A percentile compares a stretch with the other conserved stretches of the same genome.
phyloP scores from a whole-genome alignment of 495 filamentous ascomycete genomes.

The Parathielavia appendiculata region DNA sequence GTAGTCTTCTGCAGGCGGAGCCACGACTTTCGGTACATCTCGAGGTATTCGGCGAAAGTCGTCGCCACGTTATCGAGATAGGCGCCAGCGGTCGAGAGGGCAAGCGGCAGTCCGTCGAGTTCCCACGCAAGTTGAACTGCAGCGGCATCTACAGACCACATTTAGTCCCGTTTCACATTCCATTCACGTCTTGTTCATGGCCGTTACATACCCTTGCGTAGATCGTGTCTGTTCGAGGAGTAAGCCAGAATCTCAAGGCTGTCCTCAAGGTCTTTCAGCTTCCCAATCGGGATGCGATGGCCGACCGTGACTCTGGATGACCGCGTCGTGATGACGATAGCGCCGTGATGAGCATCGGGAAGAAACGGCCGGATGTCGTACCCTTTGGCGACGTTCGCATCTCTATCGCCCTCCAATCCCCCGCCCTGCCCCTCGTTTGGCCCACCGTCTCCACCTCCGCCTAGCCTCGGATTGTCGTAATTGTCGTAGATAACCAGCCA shows the following conservation, averaged over 20 bases:
- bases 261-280: conserved; percentile 30
- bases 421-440: too few relatives aligned
- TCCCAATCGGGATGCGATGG: conserved; percentile 26
- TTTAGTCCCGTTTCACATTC: too few relatives aligned
- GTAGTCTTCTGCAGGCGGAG: conserved; percentile 23
- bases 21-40: conserved; percentile 32
- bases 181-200: background rate
- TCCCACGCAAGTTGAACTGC: conserved; percentile 24
- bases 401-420: background rate
- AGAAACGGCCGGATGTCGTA: conserved; percentile 36
- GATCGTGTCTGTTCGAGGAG: too few relatives aligned
- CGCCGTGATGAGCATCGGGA: conserved; percentile 33
- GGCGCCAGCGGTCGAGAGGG: conserved; percentile 35
- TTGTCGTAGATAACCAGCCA: conserved; percentile 39
- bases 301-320: conserved; percentile 31
- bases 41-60: conserved; percentile 10
- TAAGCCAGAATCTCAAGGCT: conserved; percentile 36
- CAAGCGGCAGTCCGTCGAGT: conserved; percentile 28
- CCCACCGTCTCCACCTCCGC: conserved; percentile 22
- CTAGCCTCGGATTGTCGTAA: conserved; percentile 30
- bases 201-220: conserved; percentile 16
- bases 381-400: too few relatives aligned
- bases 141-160: conserved; percentile 29
- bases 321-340: conserved; percentile 41
- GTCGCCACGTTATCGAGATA: conserved; percentile 25